phyloP scores from a whole-genome alignment of 352 stramenopile species.

The Elongisporangium undulatum region DNA sequence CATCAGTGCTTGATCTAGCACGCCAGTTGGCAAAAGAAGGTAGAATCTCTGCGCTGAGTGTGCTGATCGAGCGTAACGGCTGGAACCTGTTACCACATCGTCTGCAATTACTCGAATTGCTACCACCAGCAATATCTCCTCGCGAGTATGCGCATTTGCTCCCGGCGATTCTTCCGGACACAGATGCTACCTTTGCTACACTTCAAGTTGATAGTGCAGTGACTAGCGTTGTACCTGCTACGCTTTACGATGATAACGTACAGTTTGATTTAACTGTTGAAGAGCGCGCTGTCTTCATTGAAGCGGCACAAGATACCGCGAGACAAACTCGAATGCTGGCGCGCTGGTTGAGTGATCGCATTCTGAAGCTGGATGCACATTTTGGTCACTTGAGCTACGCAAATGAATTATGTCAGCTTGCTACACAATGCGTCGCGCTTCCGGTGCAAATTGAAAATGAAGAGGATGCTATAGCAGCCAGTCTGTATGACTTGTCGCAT shows the following conservation, averaged over 20 bases:
- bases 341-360: conserved; percentile 44
- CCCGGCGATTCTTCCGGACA: conserved; percentile 27
- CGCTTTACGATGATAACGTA: conserved; percentile 31
- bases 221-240: conserved; percentile 10
- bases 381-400: conserved; percentile 56
- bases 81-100: conserved; percentile 48
- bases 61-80: conserved; percentile 48
- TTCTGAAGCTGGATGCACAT: conserved; percentile 49
- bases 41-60: conserved; percentile 28
- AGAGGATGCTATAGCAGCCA: background rate
- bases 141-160: conserved; percentile 39
- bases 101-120: conserved; percentile 36
- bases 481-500: background rate
- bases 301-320: conserved; percentile 15
- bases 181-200: conserved; percentile 11
- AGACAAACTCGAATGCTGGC: conserved; percentile 17
- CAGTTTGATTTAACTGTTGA: conserved; percentile 32
- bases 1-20: conserved; percentile 27
- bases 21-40: conserved; percentile 46
- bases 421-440: conserved; percentile 17
- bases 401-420: conserved; percentile 35
- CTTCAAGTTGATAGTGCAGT: conserved; percentile 6
- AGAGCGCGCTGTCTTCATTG: conserved; percentile 26
- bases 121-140: conserved; percentile 35
- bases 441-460: background rate